phyloP scores from a whole-genome alignment of 2,329 filamentous ascomycete species.

The Akanthomyces lecanii region DNA sequence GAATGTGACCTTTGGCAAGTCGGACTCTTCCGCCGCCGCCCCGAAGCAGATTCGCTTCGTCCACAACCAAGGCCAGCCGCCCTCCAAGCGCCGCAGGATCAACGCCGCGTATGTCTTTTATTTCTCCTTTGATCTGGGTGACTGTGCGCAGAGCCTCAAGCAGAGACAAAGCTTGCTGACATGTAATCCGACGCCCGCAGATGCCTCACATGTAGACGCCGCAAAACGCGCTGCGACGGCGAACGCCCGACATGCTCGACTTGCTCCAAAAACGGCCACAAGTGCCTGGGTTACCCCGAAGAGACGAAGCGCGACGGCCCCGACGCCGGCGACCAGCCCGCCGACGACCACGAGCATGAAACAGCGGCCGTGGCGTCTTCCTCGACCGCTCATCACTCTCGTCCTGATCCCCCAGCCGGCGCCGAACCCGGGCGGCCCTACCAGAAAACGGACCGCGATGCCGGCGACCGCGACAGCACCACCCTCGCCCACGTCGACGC shows the following conservation, averaged over 20 bases:
- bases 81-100: constrained; percentile 72
- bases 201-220: constrained; percentile 68
- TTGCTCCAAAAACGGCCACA: constrained; percentile 66
- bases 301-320: constrained; percentile 27
- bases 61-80: constrained; percentile 75
- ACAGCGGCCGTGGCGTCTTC: not conserved
- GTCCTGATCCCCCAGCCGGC: not conserved
- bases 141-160: not conserved
- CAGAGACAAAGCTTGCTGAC: not conserved
- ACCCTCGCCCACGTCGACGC: not conserved
- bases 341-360: constrained; percentile 33
- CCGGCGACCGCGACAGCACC: not conserved
- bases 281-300: constrained; percentile 64
- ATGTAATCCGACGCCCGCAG: constrained; percentile 32
- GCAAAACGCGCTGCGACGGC: constrained; percentile 72
- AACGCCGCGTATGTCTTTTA: constrained; percentile 64
- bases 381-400: not conserved
- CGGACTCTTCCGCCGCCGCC: constrained; percentile 26
- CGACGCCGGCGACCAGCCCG: constrained; percentile 30
- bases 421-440: not conserved
- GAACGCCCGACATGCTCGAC: constrained; percentile 69
- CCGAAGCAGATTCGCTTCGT: constrained; percentile 71
- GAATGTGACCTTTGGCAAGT: constrained; percentile 23
- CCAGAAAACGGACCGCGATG: constrained; percentile 4
- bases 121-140: not conserved